Conservation (phyloP, 345 rosid genomes). For the Pseudoturritis turrita region DNA sequence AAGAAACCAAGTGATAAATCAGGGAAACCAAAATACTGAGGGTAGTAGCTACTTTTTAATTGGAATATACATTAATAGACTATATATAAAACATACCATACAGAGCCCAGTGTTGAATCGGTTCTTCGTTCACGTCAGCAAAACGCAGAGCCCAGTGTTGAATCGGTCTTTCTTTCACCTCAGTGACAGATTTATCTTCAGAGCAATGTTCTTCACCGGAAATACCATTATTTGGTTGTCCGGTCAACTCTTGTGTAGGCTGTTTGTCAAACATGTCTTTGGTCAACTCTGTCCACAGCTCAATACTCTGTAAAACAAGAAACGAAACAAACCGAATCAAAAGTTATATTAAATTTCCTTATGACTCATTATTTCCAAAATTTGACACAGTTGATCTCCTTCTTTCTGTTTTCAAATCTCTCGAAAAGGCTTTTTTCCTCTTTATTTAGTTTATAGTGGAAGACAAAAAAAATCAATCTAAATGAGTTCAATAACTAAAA, state of each 20-base stretch:
- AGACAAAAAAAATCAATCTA: no score
- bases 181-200: neutral
- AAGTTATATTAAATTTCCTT: no score
- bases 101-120: slow-evolving; percentile 5
- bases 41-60: no score
- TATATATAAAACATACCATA: slow-evolving; percentile 7
- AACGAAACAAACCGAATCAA: neutral
- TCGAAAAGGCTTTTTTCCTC: no score
- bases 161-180: slow-evolving; percentile 1
- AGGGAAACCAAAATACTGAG: neutral
- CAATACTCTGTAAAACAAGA: neutral
- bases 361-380: no score
- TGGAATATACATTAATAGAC: neutral
- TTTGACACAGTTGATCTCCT: no score
- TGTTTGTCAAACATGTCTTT: neutral
- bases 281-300: slow-evolving; percentile 12
- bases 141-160: slow-evolving; percentile 9
- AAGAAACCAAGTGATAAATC: slow-evolving; percentile 1
- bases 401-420: no score
- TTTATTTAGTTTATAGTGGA: no score
- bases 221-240: neutral
- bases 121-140: neutral
- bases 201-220: neutral
- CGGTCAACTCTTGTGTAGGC: neutral
- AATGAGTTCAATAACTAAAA: no score